Base-by-base conservation (phyloP, 106 monocot genomes). In the Allium fistulosum region DNA sequence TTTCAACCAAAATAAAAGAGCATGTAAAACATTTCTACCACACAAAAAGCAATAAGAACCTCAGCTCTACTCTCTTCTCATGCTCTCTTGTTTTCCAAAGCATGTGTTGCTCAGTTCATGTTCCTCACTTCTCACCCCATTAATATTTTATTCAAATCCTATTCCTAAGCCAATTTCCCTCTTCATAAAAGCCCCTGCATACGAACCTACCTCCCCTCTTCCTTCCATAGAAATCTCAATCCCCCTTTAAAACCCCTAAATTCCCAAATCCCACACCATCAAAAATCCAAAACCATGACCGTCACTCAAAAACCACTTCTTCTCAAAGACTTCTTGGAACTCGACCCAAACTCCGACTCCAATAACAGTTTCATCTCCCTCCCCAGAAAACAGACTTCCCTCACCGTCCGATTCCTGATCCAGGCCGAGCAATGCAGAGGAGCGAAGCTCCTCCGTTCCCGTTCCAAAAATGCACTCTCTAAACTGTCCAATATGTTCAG, bases 291-390 rank as follows among this genome's bases (percentile, higher is more conserved):
- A 62, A 10, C 8, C 18, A 64, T 64, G 64, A 37, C 37, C 37
- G 37, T 37, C 37, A 12, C 64, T 13, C 28, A 14, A 15, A 72
- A 68, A 53, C 77, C 81, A 9, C 59, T 81, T 17, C 72, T 77
- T 66, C 68, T 81, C 22, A 76, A 73, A 63, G 81, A 81, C n/a
- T 81, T 58, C 72, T 73, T 77, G 26, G 81, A 71, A 69, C 61
- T 80, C 5, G 80, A 80, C 51, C 18, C 57, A 8, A 22, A 65
- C 12, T 57, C 57, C 51, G 73, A 75, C 14, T 72, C 71, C 46
- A 56, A 47, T 37, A 18, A 26, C 26, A 60, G 80, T 8, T 72
- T 77, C 81, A 49, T 46, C 17, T 61, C 72, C 69, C 22, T 26
- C 26, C 18, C 61, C 7, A 15, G 61, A 15, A 67, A 63, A 9